Evolutionary conservation across 2,329 filamentous ascomycete genomes (phyloP), one percentile per base, ranked within the genome.

Genomic region (Rhinocladiella mackenziei): DNA sequence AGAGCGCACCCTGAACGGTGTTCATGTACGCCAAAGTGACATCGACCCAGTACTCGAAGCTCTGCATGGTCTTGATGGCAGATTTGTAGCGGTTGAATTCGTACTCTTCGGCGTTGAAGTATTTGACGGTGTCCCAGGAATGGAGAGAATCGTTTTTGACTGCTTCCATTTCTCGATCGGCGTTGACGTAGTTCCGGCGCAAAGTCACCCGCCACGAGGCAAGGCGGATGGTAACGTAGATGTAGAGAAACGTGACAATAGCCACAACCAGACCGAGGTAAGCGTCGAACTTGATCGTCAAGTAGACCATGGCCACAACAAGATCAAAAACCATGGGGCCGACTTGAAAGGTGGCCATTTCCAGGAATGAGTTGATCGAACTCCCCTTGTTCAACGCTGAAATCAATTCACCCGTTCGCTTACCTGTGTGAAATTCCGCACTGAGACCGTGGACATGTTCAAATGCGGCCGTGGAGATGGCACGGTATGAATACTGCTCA

Each of bases 101-200:
- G 60, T 85, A 89, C 2, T 78, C 72, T 60, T 91, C 86, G 5
- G 86, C 86, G 57, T 91, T 91, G 73, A 92, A 92, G 60, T 91
- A 91, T 62, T 91, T 92, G 62, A 91, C 86, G 2, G 86, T 91
- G 69, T 98, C 92, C 64, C 97, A 98, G n/a, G 89, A 94, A 51
- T 92, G 89, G 72, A 98, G 92, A 0, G 92, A 97, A 65, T 98
- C 92, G 62, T 96, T 97, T 68, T 97, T 97, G 56, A 97, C 89
- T 5, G 92, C 92, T 65, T 96, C 91, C 67, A 96, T 89, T 67
- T 96, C 89, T 52, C 92, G 79, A 56, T 92, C 89, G 10, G 89
- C 87, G 62, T 96, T 97, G 38, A 91, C 91, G 84, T 96, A 96
- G 60, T 91, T 80, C 49, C 92, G 80, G 58, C 92, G 81, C 58